Evolutionary conservation across 345 rosid genomes (phyloP), one percentile per base, ranked within the genome.

Genomic region (Raphanus raphanistrum): DNA sequence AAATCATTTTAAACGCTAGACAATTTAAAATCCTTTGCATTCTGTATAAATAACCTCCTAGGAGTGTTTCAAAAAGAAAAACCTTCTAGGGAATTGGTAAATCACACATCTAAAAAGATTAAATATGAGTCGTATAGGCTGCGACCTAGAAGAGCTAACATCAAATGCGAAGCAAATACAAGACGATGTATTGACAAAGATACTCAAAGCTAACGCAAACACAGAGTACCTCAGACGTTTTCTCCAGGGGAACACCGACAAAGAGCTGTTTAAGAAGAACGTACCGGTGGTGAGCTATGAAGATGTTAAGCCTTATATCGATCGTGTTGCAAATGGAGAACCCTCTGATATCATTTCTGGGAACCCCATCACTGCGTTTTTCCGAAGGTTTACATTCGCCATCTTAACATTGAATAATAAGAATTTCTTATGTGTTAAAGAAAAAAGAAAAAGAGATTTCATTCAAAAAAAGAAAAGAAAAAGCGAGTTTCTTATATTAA

Each of bases 241-340:
- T 52, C 25, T 52, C 25, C 58, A 5, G 2, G 58, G 58, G 9
- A 52, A 25, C 25, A 15, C 58, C 3, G 58, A 52, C 2, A 52
- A 52, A 6, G 25, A 38, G 45, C 45, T 38, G 62, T 25, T 57
- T 12, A 57, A 57, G 29, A 57, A 57, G 62, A 57, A 57, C 29
- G 62, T 57, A 9, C 62, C 62, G 13, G 60, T 57, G 61, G 61
- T 57, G 29, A 57, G 29, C 61, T 57, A 57, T 9, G 61, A 57
- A 57, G 61, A 21, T 9, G 6, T 57, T 21, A 57, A 57, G 29
- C 61, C 61, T 57, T 57, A 21, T 25, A 3, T 57, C 13, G 61
- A 57, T 21, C 60, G 60, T 57, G 61, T 57, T 5, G 28, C 29
- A 57, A 57, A 25, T 3, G 61, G 61, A 57, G 61, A 57, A 57